phyloP scores from a whole-genome alignment of 2,329 filamentous ascomycete genomes.

The Sporothrix phasma region DNA sequence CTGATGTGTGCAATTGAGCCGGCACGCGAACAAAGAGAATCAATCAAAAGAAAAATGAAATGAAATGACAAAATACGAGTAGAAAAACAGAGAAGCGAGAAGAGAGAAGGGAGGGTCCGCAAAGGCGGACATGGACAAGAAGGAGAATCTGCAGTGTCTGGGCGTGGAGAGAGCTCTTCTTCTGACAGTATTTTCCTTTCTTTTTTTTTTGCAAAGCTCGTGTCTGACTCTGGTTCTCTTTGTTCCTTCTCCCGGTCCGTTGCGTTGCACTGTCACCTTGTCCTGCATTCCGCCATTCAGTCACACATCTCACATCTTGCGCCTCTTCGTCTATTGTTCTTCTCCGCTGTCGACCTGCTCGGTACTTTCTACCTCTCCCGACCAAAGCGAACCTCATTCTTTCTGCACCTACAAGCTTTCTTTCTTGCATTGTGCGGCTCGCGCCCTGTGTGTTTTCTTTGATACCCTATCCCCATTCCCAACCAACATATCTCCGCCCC shows the following conservation, averaged over 20 bases:
- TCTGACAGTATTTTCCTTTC: conserved; percentile 3
- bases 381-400: background rate
- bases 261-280: no score
- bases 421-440: background rate
- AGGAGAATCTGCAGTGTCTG: background rate
- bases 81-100: background rate
- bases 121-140: background rate
- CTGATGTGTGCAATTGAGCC: background rate
- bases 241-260: background rate
- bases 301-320: conserved; percentile 1
- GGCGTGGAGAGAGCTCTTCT: background rate
- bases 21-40: background rate
- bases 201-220: background rate
- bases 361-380: background rate
- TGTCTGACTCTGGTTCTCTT: background rate
- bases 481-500: background rate
- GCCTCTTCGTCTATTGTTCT: no score
- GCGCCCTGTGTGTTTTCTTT: conserved; percentile 5
- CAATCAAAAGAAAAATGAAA: no score
- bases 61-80: background rate
- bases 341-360: background rate
- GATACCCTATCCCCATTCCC: background rate
- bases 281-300: background rate
- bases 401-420: background rate
- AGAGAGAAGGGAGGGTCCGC: background rate